Conservation (phyloP, 495 filamentous ascomycete genomes). For the Aspergillus sparsus region DNA sequence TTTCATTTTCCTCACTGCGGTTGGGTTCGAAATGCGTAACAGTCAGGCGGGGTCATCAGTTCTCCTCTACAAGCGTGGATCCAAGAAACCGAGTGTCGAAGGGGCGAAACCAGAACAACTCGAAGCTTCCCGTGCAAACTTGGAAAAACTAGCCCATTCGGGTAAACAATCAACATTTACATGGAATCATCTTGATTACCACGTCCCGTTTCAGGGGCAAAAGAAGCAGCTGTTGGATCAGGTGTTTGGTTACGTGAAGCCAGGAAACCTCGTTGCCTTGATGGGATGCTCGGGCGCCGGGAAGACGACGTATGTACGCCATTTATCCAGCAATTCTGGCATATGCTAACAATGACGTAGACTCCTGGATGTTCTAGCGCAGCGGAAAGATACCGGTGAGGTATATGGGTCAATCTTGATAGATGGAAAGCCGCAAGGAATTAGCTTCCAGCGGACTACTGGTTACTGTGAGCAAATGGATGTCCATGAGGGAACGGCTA, state of each 20-base stretch:
- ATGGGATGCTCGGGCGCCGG: slow-evolving; percentile 87
- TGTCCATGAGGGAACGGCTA: slow-evolving; percentile 62
- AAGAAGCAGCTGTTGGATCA: slow-evolving; percentile 65
- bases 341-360: slow-evolving; percentile 51
- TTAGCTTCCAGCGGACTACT: slow-evolving; percentile 62
- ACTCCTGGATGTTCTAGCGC: slow-evolving; percentile 50
- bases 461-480: slow-evolving; percentile 83
- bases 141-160: slow-evolving; percentile 23
- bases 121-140: slow-evolving; percentile 16
- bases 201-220: slow-evolving; percentile 56
- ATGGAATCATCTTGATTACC: slow-evolving; percentile 68
- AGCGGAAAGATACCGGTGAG: slow-evolving; percentile 51
- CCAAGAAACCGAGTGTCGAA: slow-evolving; percentile 37
- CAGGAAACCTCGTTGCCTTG: slow-evolving; percentile 74
- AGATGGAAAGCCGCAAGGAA: slow-evolving; percentile 46
- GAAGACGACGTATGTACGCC: slow-evolving; percentile 68
- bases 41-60: slow-evolving; percentile 63
- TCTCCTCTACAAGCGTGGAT: slow-evolving; percentile 60
- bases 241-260: slow-evolving; percentile 77
- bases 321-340: slow-evolving; percentile 43
- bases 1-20: slow-evolving; percentile 67
- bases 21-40: slow-evolving; percentile 63
- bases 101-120: slow-evolving; percentile 29
- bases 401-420: slow-evolving; percentile 51
- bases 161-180: slow-evolving; percentile 42